Base-by-base conservation (phyloP, 75 land plant species). In the Ceratopteris richardii region DNA sequence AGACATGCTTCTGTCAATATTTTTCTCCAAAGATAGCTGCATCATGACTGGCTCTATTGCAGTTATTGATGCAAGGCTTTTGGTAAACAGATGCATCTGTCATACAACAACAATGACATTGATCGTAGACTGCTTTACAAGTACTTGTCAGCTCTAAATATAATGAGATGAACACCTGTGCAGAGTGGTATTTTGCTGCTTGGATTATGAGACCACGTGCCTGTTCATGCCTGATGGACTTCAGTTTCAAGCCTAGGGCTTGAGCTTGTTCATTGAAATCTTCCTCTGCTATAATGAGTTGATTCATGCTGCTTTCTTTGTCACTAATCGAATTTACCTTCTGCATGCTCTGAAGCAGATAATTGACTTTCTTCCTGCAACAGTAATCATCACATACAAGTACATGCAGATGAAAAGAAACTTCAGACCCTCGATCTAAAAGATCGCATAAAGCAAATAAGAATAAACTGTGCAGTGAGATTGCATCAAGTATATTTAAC, bases 171-270 rank as follows among this genome's bases (percentile, higher is more conserved):
- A 55, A n/a, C 57, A 92, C 93, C 97, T 87, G 97, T 37, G 97
- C 84, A 42, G 86, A 63, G 66, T 92, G 88, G 57, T 87, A 93
- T 14, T 93, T 82, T 33, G 88, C 93, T 37, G 87, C 93, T 43
- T 92, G 97, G 23, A 83, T 84, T 24, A 92, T 54, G 52, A 87
- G 88, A 73, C 87, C 80, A 6, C 81, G 78, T 19, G 82, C 66
- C 26, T 85, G 88, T 12, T 93, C 85, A 70, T 92, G 83, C 68
- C 82, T 82, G 25, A 92, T 54, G 23, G 97, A 92, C 68, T 81
- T 72, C 60, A 92, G 75, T n/a, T 88, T 75, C 29, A 78, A 82
- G 31, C 80, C 67, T 59, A 85, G 81, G 13, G 82, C 58, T 6
- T 70, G 74, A 25, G 76, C 81, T 31, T 82, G 77, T 14, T 80